Base-by-base conservation (phyloP, 139 green algal genomes). In the Astrephomene gubernaculifera region DNA sequence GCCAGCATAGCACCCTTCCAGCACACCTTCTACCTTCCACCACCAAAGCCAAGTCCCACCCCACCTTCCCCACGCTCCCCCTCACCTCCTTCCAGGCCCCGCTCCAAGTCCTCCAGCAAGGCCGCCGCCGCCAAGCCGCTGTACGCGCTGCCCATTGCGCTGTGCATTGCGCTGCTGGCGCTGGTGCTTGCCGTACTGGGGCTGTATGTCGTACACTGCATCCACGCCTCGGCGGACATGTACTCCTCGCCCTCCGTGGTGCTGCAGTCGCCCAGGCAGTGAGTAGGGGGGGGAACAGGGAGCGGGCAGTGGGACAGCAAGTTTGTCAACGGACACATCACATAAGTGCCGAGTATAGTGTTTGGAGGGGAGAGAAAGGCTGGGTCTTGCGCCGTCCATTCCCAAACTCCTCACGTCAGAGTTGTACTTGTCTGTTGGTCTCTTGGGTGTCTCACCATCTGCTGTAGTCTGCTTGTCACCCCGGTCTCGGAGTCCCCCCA, bases 181-280 rank as follows among this genome's bases (percentile, higher is more conserved):
- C 5, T 83, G 29, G 73, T 88, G 25, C 39, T 92, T 36, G 73
- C 64, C n/a, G 44, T 91, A 33, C 44, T 94, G 70, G 81, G 80
- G 33, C 83, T 95, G 35, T 98, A 97, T 86, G 89, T 93, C 22
- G 84, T 95, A 36, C 96, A 99, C 93, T 95, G 90, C 81, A 91
- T 98, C 41, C 94, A 94, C 60, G 90, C 86, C 17, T 82, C 86
- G 31, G 92, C 95, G 1, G 95, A 99, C 83, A 97, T 97, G 90
- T 99, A 99, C 93, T 96, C 90, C 9, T 95, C 96, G 2, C 97
- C 97, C 7, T 98, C 94, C 63, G 98, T 99, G 52, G 97, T 99
- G 36, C 90, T 99, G 74, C 95, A 98, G 92, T 90, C 90, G 27
- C 83, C 89, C 22, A 19, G 57, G 1, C 76, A 44, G 82, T 82